Conservation (phyloP, 768 basidiomycete species). For the Crepidotus variabilis region DNA sequence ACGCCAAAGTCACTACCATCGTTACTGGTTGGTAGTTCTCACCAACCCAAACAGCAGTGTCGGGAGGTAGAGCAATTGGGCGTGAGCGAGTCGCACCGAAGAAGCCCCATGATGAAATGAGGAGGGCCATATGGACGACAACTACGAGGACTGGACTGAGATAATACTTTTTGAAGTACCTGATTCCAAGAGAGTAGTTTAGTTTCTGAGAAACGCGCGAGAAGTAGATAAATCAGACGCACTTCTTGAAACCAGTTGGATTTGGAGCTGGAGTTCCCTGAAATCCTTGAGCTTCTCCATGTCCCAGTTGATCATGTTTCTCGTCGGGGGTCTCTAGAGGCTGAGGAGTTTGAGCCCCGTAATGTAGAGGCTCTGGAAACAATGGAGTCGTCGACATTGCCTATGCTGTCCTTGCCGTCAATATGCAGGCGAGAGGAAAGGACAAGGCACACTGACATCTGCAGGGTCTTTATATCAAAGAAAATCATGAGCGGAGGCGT, state of each 20-base stretch:
- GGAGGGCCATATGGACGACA: constrained; percentile 6
- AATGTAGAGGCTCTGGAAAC: no score
- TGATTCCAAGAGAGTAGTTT: background rate
- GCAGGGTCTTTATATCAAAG: no score
- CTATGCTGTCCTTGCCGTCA: no score
- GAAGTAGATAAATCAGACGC: background rate
- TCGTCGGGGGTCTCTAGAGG: background rate
- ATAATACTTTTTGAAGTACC: constrained; percentile 4
- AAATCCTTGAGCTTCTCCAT: background rate
- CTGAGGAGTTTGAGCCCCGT: no score
- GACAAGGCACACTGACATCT: no score
- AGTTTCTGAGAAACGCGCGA: background rate
- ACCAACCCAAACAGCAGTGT: constrained; percentile 7
- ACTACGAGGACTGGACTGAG: constrained; percentile 5
- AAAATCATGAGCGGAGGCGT: no score
- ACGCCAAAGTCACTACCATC: constrained; percentile 12
- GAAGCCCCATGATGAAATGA: constrained; percentile 15
- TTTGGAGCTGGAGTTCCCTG: no score
- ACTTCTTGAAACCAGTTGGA: background rate
- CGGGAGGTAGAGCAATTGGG: constrained; percentile 10
- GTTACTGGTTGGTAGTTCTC: constrained; percentile 15
- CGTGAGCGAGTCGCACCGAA: constrained; percentile 11
- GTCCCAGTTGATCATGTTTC: background rate
- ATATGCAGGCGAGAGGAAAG: no score
- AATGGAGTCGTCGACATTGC: no score